phyloP scores from a whole-genome alignment of 176 grass and related monocot genomes.

The Carex kokanica region DNA sequence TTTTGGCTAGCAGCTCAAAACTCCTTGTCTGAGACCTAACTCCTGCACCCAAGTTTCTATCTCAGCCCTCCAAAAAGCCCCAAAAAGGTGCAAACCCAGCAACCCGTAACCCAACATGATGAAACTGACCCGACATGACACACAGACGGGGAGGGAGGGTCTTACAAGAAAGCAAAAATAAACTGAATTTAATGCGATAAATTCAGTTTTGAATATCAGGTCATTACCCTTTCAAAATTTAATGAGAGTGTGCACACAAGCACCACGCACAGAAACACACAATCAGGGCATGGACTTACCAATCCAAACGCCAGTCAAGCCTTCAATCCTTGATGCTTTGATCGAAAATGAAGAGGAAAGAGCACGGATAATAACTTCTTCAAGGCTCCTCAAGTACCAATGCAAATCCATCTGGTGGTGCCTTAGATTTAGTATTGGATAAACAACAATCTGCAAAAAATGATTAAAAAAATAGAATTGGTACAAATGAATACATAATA shows the following conservation, averaged over 20 bases:
- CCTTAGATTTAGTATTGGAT: constrained; percentile 76
- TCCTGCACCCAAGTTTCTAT: not conserved
- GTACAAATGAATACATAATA: not conserved
- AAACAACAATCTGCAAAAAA: constrained; percentile 69
- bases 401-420: constrained; percentile 67
- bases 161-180: not conserved
- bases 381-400: constrained; percentile 86
- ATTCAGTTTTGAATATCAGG: no score
- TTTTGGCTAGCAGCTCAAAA: not conserved
- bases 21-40: not conserved
- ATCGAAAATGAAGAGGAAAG: constrained; percentile 70
- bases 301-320: constrained; percentile 78
- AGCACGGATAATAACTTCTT: constrained; percentile 63
- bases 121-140: not conserved
- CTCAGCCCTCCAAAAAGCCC: not conserved
- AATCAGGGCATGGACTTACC: constrained; percentile 39
- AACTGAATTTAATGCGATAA: not conserved
- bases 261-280: not conserved
- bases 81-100: not conserved
- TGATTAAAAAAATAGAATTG: not conserved
- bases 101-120: not conserved
- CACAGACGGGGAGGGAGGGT: not conserved
- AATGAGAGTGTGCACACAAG: not conserved
- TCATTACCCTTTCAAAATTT: not conserved
- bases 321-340: constrained; percentile 49